phyloP scores from a whole-genome alignment of 2,329 filamentous ascomycete genomes.

The Arthrinium phaeospermum region DNA sequence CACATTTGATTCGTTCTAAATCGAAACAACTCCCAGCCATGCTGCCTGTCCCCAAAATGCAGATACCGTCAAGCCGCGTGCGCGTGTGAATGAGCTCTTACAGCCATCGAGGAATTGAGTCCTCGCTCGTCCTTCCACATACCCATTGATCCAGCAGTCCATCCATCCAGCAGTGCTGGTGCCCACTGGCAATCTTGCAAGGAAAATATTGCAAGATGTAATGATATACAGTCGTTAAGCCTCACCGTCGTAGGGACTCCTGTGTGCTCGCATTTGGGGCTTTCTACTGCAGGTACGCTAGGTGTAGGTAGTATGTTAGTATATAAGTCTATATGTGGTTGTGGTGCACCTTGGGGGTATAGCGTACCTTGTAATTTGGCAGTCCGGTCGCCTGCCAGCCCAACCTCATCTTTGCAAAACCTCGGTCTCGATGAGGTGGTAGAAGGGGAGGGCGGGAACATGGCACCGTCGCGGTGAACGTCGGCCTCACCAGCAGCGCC shows the following conservation, averaged over 20 bases:
- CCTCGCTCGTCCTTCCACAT: not conserved
- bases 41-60: constrained; percentile 9
- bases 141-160: not conserved
- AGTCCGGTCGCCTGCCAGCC: constrained; percentile 87
- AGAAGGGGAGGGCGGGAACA: constrained; percentile 97
- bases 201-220: not conserved
- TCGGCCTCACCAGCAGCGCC: constrained; percentile 93
- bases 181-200: not conserved
- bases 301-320: not conserved
- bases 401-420: constrained; percentile 97
- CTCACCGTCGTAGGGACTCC: not conserved
- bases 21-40: constrained; percentile 15
- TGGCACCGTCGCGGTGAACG: constrained; percentile 94
- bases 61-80: constrained; percentile 3
- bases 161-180: not conserved
- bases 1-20: constrained; percentile 17
- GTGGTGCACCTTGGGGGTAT: constrained; percentile 22
- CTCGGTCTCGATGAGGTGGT: constrained; percentile 96
- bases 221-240: constrained; percentile 7
- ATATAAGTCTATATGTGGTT: constrained; percentile 25
- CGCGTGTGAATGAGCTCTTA: not conserved
- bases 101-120: not conserved
- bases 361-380: constrained; percentile 90
- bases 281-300: not conserved
- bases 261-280: not conserved